Conservation (phyloP, 352 stramenopile species). For the Saprolegnia parasitica region DNA sequence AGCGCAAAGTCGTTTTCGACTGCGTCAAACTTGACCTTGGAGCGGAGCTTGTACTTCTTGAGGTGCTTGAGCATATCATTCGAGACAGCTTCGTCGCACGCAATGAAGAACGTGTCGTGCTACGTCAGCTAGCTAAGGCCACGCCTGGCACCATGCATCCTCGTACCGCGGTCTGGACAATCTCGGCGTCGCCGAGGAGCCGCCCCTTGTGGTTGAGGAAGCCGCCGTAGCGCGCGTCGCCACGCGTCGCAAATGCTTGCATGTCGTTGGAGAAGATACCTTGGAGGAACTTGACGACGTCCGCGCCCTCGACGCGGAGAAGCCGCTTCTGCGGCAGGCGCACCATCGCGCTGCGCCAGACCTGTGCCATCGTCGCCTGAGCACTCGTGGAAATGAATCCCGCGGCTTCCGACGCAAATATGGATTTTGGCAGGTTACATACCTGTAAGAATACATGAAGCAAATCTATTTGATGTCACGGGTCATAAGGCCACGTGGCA, state of each 20-base stretch:
- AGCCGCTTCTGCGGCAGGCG: constrained; percentile 49
- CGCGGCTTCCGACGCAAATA: constrained; percentile 1
- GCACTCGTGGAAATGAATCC: not conserved
- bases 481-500: too few species aligned
- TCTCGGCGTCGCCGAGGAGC: constrained; percentile 67
- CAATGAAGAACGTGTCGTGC: constrained; percentile 63
- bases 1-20: constrained; percentile 47
- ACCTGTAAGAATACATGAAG: not conserved
- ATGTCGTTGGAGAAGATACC: constrained; percentile 84
- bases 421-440: not conserved
- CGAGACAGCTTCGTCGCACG: constrained; percentile 57
- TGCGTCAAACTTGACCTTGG: constrained; percentile 74
- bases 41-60: constrained; percentile 85
- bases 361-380: not conserved
- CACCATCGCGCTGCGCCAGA: constrained; percentile 36
- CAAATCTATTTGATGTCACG: not conserved
- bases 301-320: constrained; percentile 63
- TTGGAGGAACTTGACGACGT: constrained; percentile 73
- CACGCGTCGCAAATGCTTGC: constrained; percentile 43
- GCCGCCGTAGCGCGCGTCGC: constrained; percentile 65
- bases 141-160: not conserved
- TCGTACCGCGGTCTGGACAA: constrained; percentile 54
- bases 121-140: constrained; percentile 19
- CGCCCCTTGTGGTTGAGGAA: constrained; percentile 79
- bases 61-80: constrained; percentile 72